Evolutionary conservation across 2,329 filamentous ascomycete genomes (phyloP), one percentile per base, ranked within the genome.

Genomic region (Beauveria scarabaeidicola): DNA sequence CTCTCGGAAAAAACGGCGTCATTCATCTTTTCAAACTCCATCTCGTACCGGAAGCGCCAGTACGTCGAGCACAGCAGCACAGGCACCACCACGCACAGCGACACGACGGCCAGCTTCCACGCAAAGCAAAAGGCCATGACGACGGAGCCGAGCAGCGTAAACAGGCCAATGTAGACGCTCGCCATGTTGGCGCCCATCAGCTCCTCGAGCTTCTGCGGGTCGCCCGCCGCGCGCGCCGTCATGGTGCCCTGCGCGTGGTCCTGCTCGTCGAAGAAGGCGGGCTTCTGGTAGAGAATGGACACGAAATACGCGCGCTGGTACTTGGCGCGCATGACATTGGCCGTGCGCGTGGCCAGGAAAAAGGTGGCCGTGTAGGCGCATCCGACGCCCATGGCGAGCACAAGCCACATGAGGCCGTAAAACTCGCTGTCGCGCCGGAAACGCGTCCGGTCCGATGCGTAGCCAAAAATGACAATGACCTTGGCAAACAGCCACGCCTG

Each of bases 101-200:
- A 80, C 0, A 92, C 85, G 0, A 91, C 73, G 0, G 86, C 83
- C 9, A 93, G 77, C 69, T 91, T 92, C 89, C 89, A 92, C 1
- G 87, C 86, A 68, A 87, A 90, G 4, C 80, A 76, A 66, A 90
- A 91, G 1, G 86, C 79, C 55, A 92, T 87, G 47, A 80, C 75
- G 15, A 90, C 72, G 8, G 82, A 83, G 0, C 87, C 88, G 9
- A 83, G 66, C 3, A 92, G 72, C 52, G 82, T 87, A 68, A 90
- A 86, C 23, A 87, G 67, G 9, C 86, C 83, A 21, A 86, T 81
- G 61, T 78, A 77, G 2, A 83, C 79, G 63, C 89, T 78, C 2
- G 84, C 79, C 78, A 87, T 82, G 66, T 87, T 86, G 50, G 81
- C 83, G 82, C 83, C 82, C 66, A 86, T 79, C 8, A 88, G 75